Evolutionary conservation across 345 rosid species (phyloP).

Genomic region (Clarkia xantiana): DNA sequence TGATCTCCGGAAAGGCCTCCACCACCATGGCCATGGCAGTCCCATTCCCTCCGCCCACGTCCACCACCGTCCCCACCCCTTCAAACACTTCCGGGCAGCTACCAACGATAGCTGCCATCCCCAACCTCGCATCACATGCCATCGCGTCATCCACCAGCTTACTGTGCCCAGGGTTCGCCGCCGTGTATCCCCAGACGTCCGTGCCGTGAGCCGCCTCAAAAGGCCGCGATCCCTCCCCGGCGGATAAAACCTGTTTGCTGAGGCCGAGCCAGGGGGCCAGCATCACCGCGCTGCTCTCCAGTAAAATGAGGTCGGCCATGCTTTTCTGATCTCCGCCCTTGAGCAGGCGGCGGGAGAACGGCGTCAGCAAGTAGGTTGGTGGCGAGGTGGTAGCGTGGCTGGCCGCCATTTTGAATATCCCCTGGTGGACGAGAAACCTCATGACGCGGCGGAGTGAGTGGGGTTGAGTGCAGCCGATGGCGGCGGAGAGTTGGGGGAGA

Average conservation of each 20-base stretch:
- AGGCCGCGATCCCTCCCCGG: conserved; percentile 13
- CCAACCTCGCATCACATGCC: conserved; percentile 41
- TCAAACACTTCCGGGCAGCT: conserved; percentile 41
- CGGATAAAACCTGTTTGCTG: conserved; percentile 20
- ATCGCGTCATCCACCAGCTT: conserved; percentile 41
- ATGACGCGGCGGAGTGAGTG: conserved; percentile 42
- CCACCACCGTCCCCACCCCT: conserved; percentile 40
- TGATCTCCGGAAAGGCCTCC: conserved; percentile 44
- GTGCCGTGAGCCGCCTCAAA: conserved; percentile 36
- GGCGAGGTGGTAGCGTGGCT: conserved; percentile 4
- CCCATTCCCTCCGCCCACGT: conserved; percentile 67
- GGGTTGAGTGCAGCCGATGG: conserved; percentile 27
- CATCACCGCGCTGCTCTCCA: conserved; percentile 37
- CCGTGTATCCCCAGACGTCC: conserved; percentile 35
- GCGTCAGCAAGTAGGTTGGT: conserved; percentile 27
- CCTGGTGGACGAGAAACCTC: conserved; percentile 45
- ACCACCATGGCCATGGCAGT: conserved; percentile 32
- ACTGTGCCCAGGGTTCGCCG: conserved; percentile 20
- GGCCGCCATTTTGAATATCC: conserved; percentile 29
- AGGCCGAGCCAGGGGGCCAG: conserved; percentile 49
- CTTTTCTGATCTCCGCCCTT: conserved; percentile 18
- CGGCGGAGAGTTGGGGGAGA: conserved; percentile 32
- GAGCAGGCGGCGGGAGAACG: conserved; percentile 44
- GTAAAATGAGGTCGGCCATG: conserved; percentile 24
- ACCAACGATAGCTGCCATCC: conserved; percentile 19